Evolutionary conservation across 164 flowering plant species (phyloP).

Genomic region (Nelumbo lutea): DNA sequence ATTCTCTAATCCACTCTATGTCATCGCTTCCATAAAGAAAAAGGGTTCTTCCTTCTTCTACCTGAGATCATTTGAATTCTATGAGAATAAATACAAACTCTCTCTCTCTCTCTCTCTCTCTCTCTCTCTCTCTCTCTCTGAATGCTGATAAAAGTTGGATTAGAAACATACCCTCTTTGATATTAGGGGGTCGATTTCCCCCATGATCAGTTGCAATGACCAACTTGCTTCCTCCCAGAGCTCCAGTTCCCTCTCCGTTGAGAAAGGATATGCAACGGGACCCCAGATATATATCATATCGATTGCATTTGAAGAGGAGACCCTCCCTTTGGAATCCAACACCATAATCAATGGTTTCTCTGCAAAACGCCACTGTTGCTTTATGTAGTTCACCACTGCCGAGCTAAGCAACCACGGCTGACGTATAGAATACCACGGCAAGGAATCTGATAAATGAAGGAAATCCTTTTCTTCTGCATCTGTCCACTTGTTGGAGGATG

Average conservation of each 20-base stretch:
- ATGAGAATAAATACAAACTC: neutral
- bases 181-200: conserved; percentile 39
- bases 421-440: conserved; percentile 64
- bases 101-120: neutral
- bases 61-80: conserved; percentile 34
- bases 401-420: conserved; percentile 50
- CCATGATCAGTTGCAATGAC: conserved; percentile 41
- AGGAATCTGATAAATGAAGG: conserved; percentile 34
- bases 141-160: neutral
- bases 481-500: conserved; percentile 33
- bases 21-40: conserved; percentile 65
- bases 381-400: conserved; percentile 38
- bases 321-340: conserved; percentile 48
- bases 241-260: conserved; percentile 50
- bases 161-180: too few relatives aligned
- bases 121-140: neutral
- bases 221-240: conserved; percentile 58
- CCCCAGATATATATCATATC: conserved; percentile 79
- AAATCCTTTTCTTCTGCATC: conserved; percentile 31
- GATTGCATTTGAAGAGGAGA: conserved; percentile 50
- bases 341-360: conserved; percentile 63
- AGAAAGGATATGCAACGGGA: conserved; percentile 62
- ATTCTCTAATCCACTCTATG: conserved; percentile 58
- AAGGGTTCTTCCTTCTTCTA: conserved; percentile 50
- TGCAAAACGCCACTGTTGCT: conserved; percentile 41